Evolutionary conservation across 2,329 filamentous ascomycete genomes (phyloP), one percentile per base, ranked within the genome.

Genomic region (Fusarium sp.): DNA sequence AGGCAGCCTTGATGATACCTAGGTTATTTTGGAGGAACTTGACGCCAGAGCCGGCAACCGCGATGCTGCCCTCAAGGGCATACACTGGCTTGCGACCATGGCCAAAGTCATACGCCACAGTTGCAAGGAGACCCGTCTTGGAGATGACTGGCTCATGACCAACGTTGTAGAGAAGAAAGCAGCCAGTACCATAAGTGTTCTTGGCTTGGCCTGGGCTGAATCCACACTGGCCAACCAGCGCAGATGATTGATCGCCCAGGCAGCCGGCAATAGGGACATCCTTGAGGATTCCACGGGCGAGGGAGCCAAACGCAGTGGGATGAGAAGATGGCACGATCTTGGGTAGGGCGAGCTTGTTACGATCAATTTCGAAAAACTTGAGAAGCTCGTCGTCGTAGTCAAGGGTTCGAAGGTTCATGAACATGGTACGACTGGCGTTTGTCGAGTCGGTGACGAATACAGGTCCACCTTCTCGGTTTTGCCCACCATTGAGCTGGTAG

Each of bases 351-450:
- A 97, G 83, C 79, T 95, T 95, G 58, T 84, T 86, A 51, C 75
- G 79, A 75, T 89, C 87, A 66, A 97, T 87, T 47, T 88, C 89
- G 81, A 97, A 97, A 83, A 97, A 97, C 27, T 89, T 82, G 28
- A 97, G 83, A 28, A 97, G 86, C 41, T 86, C 86, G 60, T 94
- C 89, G 78, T 95, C 93, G 80, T 97, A 97, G 74, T 94, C 80
- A 63, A 94, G 86, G 11, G 91, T 95, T 73, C 90, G 87, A 57
- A 97, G 86, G 81, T 97, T 94, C 91, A 97, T 95, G 81, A 97
- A 96, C 94, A 97, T 97, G 65, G 94, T 97, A 76, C 94, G 87
- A 56, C 92, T 95, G 18, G 94, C 94, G 78, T 97, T 97, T 65
- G 93, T 94, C 50, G 91, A 90, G 79, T 97, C 94, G 0, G 94